Percentiles rank a stretch among this genome's conserved stretches.
Conservation (phyloP, 495 filamentous ascomycete genomes). For the Podospora tetraspora region DNA sequence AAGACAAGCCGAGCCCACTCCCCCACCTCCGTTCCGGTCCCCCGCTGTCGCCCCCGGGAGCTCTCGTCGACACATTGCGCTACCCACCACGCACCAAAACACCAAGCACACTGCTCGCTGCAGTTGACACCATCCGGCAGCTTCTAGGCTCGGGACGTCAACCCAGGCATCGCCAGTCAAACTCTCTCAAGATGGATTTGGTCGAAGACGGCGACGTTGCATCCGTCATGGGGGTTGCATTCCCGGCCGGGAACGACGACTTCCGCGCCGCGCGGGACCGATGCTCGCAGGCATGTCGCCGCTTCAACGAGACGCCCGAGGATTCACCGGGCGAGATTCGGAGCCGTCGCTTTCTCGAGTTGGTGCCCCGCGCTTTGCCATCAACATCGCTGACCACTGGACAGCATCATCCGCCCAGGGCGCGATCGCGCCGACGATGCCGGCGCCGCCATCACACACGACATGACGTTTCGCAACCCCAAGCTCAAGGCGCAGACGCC, state of each 20-base stretch:
- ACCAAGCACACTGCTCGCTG: not conserved
- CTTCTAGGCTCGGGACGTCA: slow-evolving; percentile 10
- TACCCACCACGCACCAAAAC: not conserved
- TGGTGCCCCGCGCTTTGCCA: not conserved
- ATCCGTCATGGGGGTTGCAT: slow-evolving; percentile 15
- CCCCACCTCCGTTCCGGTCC: not conserved
- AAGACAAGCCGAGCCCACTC: not conserved
- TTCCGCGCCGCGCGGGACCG: slow-evolving; percentile 30
- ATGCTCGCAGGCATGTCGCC: slow-evolving; percentile 31
- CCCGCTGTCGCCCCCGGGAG: not conserved
- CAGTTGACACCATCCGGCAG: slow-evolving; percentile 5
- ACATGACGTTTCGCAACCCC: slow-evolving; percentile 32
- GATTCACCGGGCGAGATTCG: slow-evolving; percentile 28
- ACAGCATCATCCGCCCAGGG: slow-evolving; percentile 32
- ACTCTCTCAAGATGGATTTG: not conserved
- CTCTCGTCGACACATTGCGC: not conserved
- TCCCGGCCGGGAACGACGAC: slow-evolving; percentile 34
- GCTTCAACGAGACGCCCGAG: slow-evolving; percentile 33
- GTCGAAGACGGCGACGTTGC: slow-evolving; percentile 11
- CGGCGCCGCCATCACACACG: slow-evolving; percentile 26
- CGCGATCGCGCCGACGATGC: slow-evolving; percentile 24
- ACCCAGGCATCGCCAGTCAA: slow-evolving; percentile 2
- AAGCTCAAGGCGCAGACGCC: slow-evolving; percentile 28
- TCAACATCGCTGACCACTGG: not conserved
- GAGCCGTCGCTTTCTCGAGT: slow-evolving; percentile 32